Conservation (phyloP, 2,329 filamentous ascomycete species). For the Colletotrichum phormii region DNA sequence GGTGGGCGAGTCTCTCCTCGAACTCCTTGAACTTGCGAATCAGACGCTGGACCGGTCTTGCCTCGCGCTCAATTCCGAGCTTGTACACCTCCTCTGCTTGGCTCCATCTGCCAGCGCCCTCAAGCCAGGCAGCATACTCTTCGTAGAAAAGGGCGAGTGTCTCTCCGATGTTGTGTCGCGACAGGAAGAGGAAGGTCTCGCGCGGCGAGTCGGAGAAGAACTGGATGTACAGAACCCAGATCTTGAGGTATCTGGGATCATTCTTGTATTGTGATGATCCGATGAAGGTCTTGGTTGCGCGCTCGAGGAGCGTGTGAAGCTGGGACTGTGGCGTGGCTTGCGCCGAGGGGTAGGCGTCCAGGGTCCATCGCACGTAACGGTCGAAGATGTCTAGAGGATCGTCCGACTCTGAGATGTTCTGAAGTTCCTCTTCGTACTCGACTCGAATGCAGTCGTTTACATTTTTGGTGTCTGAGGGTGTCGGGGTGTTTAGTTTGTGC, state of each 20-base stretch:
- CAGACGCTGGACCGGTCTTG: constrained; percentile 82
- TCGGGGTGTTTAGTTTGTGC: constrained; percentile 70
- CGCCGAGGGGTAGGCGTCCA: constrained; percentile 93
- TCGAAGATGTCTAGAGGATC: constrained; percentile 97
- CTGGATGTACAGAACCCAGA: constrained; percentile 95
- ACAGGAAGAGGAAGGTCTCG: constrained; percentile 91
- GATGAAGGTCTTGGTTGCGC: constrained; percentile 91
- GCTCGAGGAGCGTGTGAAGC: constrained; percentile 87
- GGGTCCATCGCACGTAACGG: constrained; percentile 95
- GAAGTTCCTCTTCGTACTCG: constrained; percentile 88
- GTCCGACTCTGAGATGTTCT: constrained; percentile 84
- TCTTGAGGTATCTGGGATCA: constrained; percentile 89
- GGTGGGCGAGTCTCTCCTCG: constrained; percentile 78
- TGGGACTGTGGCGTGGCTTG: constrained; percentile 94
- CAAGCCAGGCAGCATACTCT: constrained; percentile 94
- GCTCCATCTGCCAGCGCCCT: constrained; percentile 83
- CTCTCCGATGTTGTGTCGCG: constrained; percentile 89
- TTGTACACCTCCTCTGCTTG: constrained; percentile 96
- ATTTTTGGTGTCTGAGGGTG: constrained; percentile 78
- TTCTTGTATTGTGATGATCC: constrained; percentile 91
- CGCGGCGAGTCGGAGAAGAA: constrained; percentile 94
- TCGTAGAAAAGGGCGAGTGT: constrained; percentile 93
- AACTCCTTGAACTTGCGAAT: constrained; percentile 94
- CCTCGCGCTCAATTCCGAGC: constrained; percentile 88
- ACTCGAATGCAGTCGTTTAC: constrained; percentile 83